Evolutionary conservation across 2,329 filamentous ascomycete species (phyloP).

Genomic region (Teratosphaeria epicoccoides): DNA sequence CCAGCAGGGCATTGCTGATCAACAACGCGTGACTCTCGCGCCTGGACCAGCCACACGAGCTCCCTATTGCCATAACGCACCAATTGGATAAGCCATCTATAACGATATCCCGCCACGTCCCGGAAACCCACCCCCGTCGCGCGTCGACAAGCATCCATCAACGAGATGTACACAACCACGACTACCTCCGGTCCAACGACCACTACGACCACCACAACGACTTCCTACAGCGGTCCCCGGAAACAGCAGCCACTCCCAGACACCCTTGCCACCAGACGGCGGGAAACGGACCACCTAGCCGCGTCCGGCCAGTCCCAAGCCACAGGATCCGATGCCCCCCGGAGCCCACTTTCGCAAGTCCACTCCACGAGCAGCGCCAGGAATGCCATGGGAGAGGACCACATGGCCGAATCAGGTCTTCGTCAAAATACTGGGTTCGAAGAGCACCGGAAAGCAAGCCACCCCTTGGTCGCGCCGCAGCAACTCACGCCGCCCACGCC

Average conservation of each 20-base stretch:
- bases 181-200: neutral
- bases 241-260: neutral
- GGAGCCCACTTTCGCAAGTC: too few relatives aligned
- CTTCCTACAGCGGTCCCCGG: neutral
- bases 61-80: neutral
- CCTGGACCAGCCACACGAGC: too few relatives aligned
- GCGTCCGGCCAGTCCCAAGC: neutral
- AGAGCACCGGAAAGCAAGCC: too few relatives aligned
- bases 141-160: neutral
- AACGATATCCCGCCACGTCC: neutral
- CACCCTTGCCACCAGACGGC: neutral
- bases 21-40: too few relatives aligned
- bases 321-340: too few relatives aligned
- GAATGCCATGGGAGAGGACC: neutral
- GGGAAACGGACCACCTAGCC: neutral
- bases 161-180: neutral
- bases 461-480: neutral
- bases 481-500: neutral
- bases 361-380: too few relatives aligned
- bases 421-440: neutral
- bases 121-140: neutral
- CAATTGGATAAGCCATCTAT: neutral
- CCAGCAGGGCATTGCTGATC: neutral
- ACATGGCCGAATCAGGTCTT: neutral
- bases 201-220: neutral